These are phyloP conservation scores for Populus hybrid DNA, from an alignment of 441 rosid genomes.

Conservation along the genomic window DNA sequence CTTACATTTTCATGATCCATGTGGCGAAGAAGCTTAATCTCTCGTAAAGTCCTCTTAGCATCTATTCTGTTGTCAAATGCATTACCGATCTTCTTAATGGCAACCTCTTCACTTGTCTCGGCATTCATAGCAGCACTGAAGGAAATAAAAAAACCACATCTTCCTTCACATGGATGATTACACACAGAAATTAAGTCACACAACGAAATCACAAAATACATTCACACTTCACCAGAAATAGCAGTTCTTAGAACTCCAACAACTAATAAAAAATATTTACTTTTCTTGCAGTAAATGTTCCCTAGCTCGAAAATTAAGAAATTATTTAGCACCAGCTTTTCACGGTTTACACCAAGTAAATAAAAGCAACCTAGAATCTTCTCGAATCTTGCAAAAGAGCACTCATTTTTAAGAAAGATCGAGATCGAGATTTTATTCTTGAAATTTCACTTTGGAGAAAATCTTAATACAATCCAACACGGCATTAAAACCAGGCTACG, in stretches of 20 bases:
- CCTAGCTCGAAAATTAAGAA: not conserved
- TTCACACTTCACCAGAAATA: not conserved
- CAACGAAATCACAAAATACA: not conserved
- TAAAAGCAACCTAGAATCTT: not conserved
- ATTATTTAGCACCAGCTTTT: not conserved
- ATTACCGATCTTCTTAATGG: constrained; percentile 96
- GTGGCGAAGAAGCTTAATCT: constrained; percentile 94
- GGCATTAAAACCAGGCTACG: not conserved
- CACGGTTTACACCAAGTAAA: not conserved
- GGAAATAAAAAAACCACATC: constrained; percentile 23
- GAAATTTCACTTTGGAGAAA: not conserved
- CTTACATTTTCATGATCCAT: constrained; percentile 93
- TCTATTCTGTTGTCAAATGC: constrained; percentile 94
- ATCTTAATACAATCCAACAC: not conserved
- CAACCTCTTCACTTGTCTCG: constrained; percentile 90
- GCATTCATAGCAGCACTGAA: constrained; percentile 85
- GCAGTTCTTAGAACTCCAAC: not conserved
- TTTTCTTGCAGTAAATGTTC: not conserved
- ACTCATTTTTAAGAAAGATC: not conserved
- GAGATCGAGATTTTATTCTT: not conserved
- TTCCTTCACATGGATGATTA: constrained; percentile 29
- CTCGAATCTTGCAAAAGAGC: not conserved
- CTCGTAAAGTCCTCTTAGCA: constrained; percentile 87
- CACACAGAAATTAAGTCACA: constrained; percentile 16
- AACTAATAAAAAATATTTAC: not conserved